phyloP scores from a whole-genome alignment of 345 rosid species.

The Fremontodendron californicum region DNA sequence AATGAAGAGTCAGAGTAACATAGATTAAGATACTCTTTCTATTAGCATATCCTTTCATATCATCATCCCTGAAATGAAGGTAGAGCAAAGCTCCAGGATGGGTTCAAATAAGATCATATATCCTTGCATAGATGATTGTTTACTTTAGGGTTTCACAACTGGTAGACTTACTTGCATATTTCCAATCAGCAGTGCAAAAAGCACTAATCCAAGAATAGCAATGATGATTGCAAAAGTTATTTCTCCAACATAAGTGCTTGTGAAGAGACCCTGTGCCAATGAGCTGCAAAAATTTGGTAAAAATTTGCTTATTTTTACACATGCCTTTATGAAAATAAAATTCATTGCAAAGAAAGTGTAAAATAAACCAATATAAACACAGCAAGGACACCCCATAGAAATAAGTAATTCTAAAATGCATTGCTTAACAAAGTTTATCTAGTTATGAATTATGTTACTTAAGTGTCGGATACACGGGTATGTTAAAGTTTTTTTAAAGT shows the following conservation, averaged over 20 bases:
- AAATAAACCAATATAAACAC: no score
- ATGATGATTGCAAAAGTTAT: constrained; percentile 63
- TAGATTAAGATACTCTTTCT: no score
- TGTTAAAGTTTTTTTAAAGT: no score
- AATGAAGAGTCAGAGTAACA: no score
- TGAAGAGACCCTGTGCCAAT: constrained; percentile 74
- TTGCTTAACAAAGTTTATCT: no score
- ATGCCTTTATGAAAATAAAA: not conserved
- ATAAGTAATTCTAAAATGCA: no score
- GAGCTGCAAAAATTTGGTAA: constrained; percentile 43
- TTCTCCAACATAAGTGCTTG: constrained; percentile 83
- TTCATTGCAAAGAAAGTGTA: not conserved
- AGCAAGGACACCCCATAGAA: no score
- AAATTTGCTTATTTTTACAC: not conserved
- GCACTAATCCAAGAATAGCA: constrained; percentile 79
- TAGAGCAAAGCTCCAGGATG: not conserved
- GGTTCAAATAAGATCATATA: not conserved
- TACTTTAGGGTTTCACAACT: not conserved
- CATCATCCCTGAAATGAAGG: not conserved
- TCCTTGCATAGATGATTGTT: not conserved
- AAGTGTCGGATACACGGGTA: no score
- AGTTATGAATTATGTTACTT: no score
- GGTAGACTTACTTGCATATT: constrained; percentile 75
- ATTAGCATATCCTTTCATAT: no score
- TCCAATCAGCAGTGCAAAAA: constrained; percentile 89